Conservation (phyloP, 2,329 filamentous ascomycete species). For the Purpureocillium lavendulum region DNA sequence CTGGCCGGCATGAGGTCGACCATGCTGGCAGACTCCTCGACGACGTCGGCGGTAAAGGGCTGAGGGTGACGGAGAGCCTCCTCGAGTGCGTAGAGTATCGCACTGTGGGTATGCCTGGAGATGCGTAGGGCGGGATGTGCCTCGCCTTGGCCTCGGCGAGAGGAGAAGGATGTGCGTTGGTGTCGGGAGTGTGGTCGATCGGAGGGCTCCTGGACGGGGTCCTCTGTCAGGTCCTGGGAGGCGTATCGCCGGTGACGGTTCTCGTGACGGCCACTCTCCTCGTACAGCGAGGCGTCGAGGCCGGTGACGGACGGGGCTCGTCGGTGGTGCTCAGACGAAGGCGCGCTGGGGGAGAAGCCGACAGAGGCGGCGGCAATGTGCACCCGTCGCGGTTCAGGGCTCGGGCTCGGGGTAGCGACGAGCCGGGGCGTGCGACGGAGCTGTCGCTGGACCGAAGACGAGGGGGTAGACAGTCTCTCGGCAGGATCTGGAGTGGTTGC, state of each 20-base stretch:
- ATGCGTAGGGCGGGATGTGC: constrained; percentile 51
- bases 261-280: constrained; percentile 16
- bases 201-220: constrained; percentile 30
- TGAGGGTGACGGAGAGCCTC: constrained; percentile 79
- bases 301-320: constrained; percentile 24
- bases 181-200: constrained; percentile 17
- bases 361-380: constrained; percentile 39
- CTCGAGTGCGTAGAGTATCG: constrained; percentile 87
- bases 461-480: constrained; percentile 31
- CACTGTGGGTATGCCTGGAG: constrained; percentile 77
- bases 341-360: constrained; percentile 35
- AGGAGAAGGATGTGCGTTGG: constrained; percentile 17
- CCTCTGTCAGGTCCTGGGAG: constrained; percentile 41
- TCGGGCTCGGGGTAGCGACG: constrained; percentile 32
- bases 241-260: constrained; percentile 23
- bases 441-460: constrained; percentile 35
- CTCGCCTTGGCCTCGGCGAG: constrained; percentile 23
- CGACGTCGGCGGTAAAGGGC: constrained; percentile 71
- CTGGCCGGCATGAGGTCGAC: constrained; percentile 63
- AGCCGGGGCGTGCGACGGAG: constrained; percentile 47
- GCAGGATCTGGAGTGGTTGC: constrained; percentile 24
- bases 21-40: constrained; percentile 89
- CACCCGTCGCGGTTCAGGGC: constrained; percentile 32
- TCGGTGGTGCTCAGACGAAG: constrained; percentile 11
- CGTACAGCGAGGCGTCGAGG: constrained; percentile 27